Evolutionary conservation across 768 basidiomycete genomes (phyloP).

Genomic region (Peribolospora kevripleyi): DNA sequence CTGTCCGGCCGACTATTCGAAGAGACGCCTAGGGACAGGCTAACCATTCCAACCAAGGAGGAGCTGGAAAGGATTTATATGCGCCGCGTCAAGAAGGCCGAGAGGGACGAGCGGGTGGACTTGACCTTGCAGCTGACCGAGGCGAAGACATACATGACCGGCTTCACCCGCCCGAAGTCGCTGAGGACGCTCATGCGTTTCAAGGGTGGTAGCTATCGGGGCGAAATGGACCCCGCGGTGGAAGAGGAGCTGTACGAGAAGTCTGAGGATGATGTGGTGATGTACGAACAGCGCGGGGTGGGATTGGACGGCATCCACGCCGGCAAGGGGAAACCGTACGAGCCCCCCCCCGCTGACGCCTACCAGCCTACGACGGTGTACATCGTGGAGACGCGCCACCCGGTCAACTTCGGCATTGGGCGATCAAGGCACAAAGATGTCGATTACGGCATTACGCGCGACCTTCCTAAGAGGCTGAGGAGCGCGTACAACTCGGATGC

Average conservation of each 20-base stretch:
- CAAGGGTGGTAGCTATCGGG: background rate
- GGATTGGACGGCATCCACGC: slow-evolving; percentile 16
- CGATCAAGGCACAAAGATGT: slow-evolving; percentile 18
- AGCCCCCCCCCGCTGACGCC: slow-evolving; percentile 18
- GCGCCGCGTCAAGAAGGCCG: slow-evolving; percentile 1
- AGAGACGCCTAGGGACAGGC: too few relatives aligned
- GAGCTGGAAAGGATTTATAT: background rate
- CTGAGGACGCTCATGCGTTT: background rate
- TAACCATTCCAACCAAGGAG: background rate
- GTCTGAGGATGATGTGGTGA: background rate
- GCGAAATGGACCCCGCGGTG: slow-evolving; percentile 9
- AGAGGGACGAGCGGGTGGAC: slow-evolving; percentile 7
- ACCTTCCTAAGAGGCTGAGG: slow-evolving; percentile 7
- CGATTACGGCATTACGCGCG: slow-evolving; percentile 5
- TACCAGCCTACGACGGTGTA: slow-evolving; percentile 25
- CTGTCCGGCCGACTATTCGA: too few relatives aligned
- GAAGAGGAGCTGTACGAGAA: slow-evolving; percentile 4
- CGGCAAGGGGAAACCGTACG: slow-evolving; percentile 14
- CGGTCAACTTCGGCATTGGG: slow-evolving; percentile 16
- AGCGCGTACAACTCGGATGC: slow-evolving; percentile 17
- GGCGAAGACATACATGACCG: slow-evolving; percentile 4
- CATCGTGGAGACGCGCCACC: slow-evolving; percentile 21
- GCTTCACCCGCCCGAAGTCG: background rate
- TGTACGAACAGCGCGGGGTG: background rate
- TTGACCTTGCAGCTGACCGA: slow-evolving; percentile 7